Evolutionary conservation across 2,329 filamentous ascomycete species (phyloP).

Genomic region (Pestalotiopsis sp.): DNA sequence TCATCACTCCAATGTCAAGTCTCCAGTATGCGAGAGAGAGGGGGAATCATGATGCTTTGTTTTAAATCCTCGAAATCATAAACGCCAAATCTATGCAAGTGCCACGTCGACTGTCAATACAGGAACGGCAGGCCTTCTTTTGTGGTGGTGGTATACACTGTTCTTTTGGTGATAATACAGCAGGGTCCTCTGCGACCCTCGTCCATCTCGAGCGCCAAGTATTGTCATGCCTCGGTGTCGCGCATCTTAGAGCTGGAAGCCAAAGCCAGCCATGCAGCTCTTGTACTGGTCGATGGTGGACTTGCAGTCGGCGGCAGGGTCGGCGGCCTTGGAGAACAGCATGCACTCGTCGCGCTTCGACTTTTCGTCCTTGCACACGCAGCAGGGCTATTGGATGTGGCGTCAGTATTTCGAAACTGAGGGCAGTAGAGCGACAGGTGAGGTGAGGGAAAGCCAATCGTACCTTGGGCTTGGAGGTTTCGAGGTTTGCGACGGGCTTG

Average conservation of each 20-base stretch:
- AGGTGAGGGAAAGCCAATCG: constrained; percentile 5
- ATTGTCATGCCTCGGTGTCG: neutral
- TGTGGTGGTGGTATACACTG: neutral
- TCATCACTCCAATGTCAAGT: neutral
- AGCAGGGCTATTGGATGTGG: constrained; percentile 74
- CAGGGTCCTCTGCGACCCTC: neutral
- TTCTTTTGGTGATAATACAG: neutral
- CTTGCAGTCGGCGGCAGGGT: constrained; percentile 84
- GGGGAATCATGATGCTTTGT: neutral
- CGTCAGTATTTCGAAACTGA: neutral
- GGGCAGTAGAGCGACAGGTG: neutral
- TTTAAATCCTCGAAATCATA: neutral
- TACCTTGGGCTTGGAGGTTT: constrained; percentile 36
- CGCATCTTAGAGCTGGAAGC: constrained; percentile 68
- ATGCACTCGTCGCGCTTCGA: constrained; percentile 94
- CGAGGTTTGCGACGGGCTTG: constrained; percentile 22
- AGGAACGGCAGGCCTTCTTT: neutral
- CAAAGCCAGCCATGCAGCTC: constrained; percentile 90
- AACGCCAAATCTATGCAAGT: neutral
- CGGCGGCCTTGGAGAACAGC: constrained; percentile 87
- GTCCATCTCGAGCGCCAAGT: neutral
- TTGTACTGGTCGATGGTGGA: constrained; percentile 83
- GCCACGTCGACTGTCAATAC: neutral
- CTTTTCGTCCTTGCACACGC: constrained; percentile 97
- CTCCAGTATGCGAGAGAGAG: neutral